phyloP scores from a whole-genome alignment of 768 basidiomycete species.

The Boletus tylopilopsis region DNA sequence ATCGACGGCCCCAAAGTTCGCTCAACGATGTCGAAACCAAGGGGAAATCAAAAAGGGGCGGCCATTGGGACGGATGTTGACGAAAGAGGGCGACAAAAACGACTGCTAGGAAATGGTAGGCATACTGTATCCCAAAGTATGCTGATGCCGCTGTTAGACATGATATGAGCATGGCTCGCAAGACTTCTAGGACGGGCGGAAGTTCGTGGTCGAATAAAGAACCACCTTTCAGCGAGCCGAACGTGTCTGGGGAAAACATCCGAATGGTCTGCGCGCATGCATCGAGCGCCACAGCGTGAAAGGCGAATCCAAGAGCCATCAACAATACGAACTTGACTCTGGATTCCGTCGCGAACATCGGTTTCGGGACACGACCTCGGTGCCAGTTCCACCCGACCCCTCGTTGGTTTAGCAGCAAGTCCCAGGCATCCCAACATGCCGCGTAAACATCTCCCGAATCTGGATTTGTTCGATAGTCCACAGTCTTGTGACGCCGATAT shows the following conservation, averaged over 20 bases:
- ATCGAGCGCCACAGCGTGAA: conserved; percentile 9
- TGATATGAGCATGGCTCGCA: conserved; percentile 42
- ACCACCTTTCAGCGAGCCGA: conserved; percentile 33
- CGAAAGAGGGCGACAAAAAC: conserved; percentile 43
- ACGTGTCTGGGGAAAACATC: conserved; percentile 36
- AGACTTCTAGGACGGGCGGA: conserved; percentile 26
- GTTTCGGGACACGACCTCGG: conserved; percentile 11
- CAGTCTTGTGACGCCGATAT: conserved; percentile 7
- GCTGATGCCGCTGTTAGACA: conserved; percentile 41
- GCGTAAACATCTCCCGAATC: conserved; percentile 2
- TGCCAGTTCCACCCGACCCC: conserved; percentile 30
- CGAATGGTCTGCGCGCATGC: conserved; percentile 10
- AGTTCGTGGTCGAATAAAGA: conserved; percentile 36
- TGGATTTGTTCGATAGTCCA: not conserved
- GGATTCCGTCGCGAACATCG: conserved; percentile 14
- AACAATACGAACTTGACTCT: conserved; percentile 11
- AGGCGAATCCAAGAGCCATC: conserved; percentile 5
- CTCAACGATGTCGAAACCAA: conserved; percentile 54
- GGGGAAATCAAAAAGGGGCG: conserved; percentile 55
- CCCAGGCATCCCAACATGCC: conserved; percentile 25
- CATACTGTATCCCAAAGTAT: conserved; percentile 43
- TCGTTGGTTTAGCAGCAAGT: conserved; percentile 17
- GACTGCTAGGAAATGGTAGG: conserved; percentile 41
- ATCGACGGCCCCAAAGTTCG: conserved; percentile 59
- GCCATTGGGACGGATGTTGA: conserved; percentile 54